Evolutionary conservation across 2,329 filamentous ascomycete genomes (phyloP), one percentile per base, ranked within the genome.

Genomic region (Epichloe gansuensis): DNA sequence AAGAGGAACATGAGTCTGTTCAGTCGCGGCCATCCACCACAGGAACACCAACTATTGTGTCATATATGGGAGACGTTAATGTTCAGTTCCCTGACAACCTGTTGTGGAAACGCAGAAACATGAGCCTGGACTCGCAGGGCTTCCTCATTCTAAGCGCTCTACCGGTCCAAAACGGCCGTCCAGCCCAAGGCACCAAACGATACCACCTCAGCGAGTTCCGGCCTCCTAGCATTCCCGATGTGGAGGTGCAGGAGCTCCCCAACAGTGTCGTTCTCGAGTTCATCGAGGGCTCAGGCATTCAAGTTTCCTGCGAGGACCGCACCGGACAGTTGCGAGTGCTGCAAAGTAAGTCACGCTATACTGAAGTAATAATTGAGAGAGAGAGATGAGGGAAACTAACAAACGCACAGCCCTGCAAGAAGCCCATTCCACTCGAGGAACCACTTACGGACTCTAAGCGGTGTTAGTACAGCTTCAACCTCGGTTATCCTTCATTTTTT

Each of bases 11-110:
- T 1, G 61, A 62, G 49, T 56, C 59, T 23, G 50, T 35, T 3
- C 48, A 53, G 11, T 17, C 55, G 6, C 59, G 62, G 15, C 62
- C 64, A 6, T 62, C 58, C 31, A 65, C 62, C 17, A 67, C 62
- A 2, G 63, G 60, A 9, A 58, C 61, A 21, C 61, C 69, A 0
- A 68, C 66, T 47, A 71, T 82, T 50, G 75, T 84, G 27, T 75
- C 87, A 3, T 82, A 85, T 55, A 78, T 95, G 66, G 89, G 90
- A 47, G 88, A 96, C 62, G 84, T 98, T 56, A 97, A 98, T 61
- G 87, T 97, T 11, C 93, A 98, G 65, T 96, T 98, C 65, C 93
- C 93, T 0, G 91, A 97, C 64, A 95, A 89, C 51, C 75, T 98
- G 46, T 76, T 98, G 12, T 98, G 93, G 93, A 98, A 97, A 72